Conservation (phyloP, 2,329 filamentous ascomycete species). For the Hyphodiscus sp. region DNA sequence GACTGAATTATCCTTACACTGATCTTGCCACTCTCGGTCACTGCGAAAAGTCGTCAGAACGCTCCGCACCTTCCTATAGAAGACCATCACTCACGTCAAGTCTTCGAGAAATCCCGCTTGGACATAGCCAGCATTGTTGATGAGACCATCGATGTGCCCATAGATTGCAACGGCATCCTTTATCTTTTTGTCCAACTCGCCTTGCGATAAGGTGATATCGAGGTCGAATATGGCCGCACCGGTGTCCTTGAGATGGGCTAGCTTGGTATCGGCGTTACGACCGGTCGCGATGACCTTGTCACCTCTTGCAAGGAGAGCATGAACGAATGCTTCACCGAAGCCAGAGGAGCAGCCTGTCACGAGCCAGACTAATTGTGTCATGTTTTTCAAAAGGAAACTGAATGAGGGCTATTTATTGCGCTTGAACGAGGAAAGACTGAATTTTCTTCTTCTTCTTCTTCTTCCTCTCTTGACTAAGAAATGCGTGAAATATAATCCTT, state of each 20-base stretch:
- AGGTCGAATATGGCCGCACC: slow-evolving; percentile 39
- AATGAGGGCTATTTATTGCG: too few species aligned
- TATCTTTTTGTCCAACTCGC: slow-evolving; percentile 32
- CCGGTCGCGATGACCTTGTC: slow-evolving; percentile 15
- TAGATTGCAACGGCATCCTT: slow-evolving; percentile 25
- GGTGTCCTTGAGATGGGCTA: slow-evolving; percentile 31
- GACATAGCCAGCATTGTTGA: slow-evolving; percentile 30
- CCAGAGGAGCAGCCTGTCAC: slow-evolving; percentile 13
- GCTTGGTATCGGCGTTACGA: too few species aligned
- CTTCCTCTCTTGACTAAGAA: too few species aligned
- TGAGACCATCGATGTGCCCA: slow-evolving; percentile 28
- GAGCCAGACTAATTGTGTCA: slow-evolving; percentile 9
- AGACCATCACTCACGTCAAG: slow-evolving; percentile 13
- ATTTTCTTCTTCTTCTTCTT: too few species aligned
- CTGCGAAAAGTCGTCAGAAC: background rate
- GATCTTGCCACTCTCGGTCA: background rate
- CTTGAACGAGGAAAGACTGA: too few species aligned
- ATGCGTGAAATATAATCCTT: too few species aligned
- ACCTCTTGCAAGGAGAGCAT: slow-evolving; percentile 8
- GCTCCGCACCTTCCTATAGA: slow-evolving; percentile 1
- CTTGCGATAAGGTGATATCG: slow-evolving; percentile 38
- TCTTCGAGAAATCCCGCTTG: slow-evolving; percentile 25
- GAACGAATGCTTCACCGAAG: slow-evolving; percentile 10
- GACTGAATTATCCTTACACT: too few species aligned
- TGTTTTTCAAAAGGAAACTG: background rate